These are phyloP conservation scores for Debaryomycetaceae sp. DNA, from an alignment of 1,139 yeast species.

Conservation along the genomic window DNA sequence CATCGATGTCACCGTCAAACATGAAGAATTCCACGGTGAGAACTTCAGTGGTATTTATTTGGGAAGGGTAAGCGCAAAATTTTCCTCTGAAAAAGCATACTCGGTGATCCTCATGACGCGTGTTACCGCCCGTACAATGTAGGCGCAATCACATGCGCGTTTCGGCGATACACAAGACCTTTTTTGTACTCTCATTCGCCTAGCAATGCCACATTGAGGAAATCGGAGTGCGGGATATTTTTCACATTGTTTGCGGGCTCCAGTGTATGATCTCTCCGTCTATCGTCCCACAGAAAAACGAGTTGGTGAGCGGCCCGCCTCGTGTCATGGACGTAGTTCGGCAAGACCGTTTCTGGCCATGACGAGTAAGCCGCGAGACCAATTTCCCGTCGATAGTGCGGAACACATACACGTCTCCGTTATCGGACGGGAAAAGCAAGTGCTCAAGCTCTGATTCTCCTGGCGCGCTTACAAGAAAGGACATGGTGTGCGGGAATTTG, in stretches of 20 bases:
- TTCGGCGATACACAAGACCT: too few relatives aligned
- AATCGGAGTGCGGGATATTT: neutral
- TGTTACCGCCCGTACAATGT: too few relatives aligned
- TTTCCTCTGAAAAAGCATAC: too few relatives aligned
- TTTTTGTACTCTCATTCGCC: too few relatives aligned
- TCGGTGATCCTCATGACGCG: too few relatives aligned
- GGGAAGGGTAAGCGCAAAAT: too few relatives aligned
- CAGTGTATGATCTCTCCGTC: constrained; percentile 48
- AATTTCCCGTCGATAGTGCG: constrained; percentile 56
- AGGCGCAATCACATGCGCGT: too few relatives aligned
- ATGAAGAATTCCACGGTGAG: too few relatives aligned
- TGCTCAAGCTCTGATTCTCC: constrained; percentile 43
- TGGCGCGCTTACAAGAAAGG: constrained; percentile 32
- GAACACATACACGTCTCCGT: constrained; percentile 63
- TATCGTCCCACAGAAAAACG: constrained; percentile 42
- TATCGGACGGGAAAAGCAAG: constrained; percentile 65
- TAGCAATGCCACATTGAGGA: neutral
- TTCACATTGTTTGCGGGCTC: constrained; percentile 25
- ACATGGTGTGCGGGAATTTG: constrained; percentile 40
- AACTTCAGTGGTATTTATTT: too few relatives aligned
- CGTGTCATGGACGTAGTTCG: constrained; percentile 43
- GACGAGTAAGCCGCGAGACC: constrained; percentile 36
- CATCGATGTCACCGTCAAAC: too few relatives aligned
- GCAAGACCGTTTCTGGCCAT: constrained; percentile 20
- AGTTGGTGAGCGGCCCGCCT: constrained; percentile 32